Evolutionary conservation across 345 rosid genomes (phyloP), one percentile per base, ranked within the genome.

Genomic region (Theobroma cacao): DNA sequence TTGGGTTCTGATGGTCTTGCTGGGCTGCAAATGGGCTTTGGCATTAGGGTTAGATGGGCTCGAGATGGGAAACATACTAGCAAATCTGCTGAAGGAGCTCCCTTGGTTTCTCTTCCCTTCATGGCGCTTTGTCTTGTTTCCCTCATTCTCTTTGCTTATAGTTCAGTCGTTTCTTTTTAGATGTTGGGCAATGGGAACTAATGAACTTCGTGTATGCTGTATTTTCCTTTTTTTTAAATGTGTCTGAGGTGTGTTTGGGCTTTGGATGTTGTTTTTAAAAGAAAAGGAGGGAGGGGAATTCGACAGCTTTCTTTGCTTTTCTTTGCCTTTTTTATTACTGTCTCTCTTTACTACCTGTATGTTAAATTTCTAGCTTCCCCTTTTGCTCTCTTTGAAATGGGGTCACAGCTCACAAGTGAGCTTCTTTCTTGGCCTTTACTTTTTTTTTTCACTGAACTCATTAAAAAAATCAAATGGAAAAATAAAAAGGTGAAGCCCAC

Each of bases 21-120:
- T 2, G 99, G 98, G 68, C 94, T 93, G 66, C 89, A 89, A 65
- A 93, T 80, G 60, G 93, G 82, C 84, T 95, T 93, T 4, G 93
- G 89, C 89, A 88, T 85, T 76, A 95, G 63, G 38, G 90, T 66
- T 43, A 93, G 83, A 78, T 88, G 96, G 15, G 94, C 80, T 84
- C 96, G 83, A 64, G 97, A 86, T 18, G 98, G 98, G 81, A 95
- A 95, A 78, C 98, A 95, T 26, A 90, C 94, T 58, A 95, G 75
- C 31, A 95, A 81, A 86, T 95, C 98, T 30, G 95, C 86, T 5
- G 97, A 82, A 34, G 90, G 90, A 78, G 91, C 87, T 73, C 87
- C 85, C 68, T 82, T 85, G 68, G 85, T 80, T 86, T 90, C 93
- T 80, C 87, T 92, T 80, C 92, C 89, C 85, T 83, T 93, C 91